Conservation (phyloP, 2,329 filamentous ascomycete genomes). For the Colletotrichum karsti region DNA sequence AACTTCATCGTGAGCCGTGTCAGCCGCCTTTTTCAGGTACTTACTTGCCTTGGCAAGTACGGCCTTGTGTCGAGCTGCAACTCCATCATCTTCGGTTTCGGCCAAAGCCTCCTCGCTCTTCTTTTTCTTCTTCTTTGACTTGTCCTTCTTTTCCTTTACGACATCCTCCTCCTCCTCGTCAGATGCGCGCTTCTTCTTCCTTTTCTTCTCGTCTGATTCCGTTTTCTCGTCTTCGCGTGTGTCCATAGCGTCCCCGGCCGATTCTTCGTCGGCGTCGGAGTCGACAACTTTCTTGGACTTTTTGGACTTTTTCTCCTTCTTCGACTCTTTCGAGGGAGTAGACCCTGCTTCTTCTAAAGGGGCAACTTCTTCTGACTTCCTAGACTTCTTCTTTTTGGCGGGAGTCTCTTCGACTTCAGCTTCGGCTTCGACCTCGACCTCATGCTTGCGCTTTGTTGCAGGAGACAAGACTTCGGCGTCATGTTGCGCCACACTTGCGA, state of each 20-base stretch:
- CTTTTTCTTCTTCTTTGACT: constrained; percentile 33
- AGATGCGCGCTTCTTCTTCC: neutral
- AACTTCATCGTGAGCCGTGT: constrained; percentile 43
- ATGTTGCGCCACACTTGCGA: neutral
- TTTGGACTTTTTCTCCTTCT: constrained; percentile 46
- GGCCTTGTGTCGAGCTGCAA: constrained; percentile 53
- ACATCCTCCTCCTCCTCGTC: neutral
- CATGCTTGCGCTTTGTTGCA: constrained; percentile 45
- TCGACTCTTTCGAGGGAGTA: constrained; percentile 29
- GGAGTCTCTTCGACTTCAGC: constrained; percentile 34
- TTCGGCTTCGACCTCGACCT: constrained; percentile 38
- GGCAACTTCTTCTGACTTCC: constrained; percentile 31
- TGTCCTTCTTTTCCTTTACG: constrained; percentile 32
- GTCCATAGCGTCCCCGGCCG: neutral
- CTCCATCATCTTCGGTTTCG: constrained; percentile 36
- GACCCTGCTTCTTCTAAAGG: constrained; percentile 32
- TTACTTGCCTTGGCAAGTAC: constrained; percentile 65
- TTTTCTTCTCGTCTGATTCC: constrained; percentile 29
- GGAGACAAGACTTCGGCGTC: constrained; percentile 2
- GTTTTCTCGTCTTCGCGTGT: constrained; percentile 29
- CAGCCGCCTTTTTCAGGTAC: constrained; percentile 58
- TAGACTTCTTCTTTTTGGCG: constrained; percentile 45
- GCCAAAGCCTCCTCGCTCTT: constrained; percentile 8
- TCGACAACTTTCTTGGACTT: constrained; percentile 33
- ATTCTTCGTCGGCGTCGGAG: constrained; percentile 12